A percentile compares a stretch with the other conserved stretches of the same genome.
Conservation (phyloP, 2,329 filamentous ascomycete genomes). For the Neurospora sp. region DNA sequence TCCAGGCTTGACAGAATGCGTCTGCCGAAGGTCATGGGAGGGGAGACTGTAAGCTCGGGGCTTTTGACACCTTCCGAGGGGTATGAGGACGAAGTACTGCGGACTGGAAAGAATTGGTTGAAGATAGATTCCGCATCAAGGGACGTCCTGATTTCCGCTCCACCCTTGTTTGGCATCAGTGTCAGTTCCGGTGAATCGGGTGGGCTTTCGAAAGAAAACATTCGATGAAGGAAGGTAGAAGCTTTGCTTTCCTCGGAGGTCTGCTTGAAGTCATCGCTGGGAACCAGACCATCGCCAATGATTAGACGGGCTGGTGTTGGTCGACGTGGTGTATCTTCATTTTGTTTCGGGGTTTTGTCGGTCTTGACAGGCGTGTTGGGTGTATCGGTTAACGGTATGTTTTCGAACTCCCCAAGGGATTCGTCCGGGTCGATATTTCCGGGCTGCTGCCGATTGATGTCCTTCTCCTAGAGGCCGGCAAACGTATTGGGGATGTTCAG, state of each 20-base stretch:
- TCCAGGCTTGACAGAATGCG: conserved; percentile 7
- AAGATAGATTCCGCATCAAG: neutral
- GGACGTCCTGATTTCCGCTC: neutral
- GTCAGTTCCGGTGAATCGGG: conserved; percentile 4
- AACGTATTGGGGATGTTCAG: conserved; percentile 12
- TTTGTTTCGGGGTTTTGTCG: neutral
- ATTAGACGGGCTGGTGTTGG: neutral
- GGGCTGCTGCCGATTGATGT: conserved; percentile 5
- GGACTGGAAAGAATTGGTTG: conserved; percentile 1
- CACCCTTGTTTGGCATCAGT: conserved; percentile 3
- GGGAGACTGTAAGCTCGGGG: conserved; percentile 8
- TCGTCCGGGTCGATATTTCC: neutral
- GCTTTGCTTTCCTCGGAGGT: neutral
- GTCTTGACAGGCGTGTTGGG: neutral
- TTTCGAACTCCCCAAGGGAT: neutral
- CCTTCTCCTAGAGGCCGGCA: conserved; percentile 17
- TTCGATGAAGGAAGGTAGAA: neutral
- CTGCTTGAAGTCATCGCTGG: neutral
- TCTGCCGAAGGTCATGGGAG: conserved; percentile 11
- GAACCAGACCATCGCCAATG: neutral
- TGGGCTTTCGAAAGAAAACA: conserved; percentile 10
- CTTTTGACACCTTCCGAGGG: conserved; percentile 12
- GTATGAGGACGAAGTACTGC: conserved; percentile 16
- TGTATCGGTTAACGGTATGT: neutral
- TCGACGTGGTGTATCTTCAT: neutral